Percentiles rank a stretch among this genome's conserved stretches.
phyloP scores from a whole-genome alignment of 352 stramenopile species.

The Phytophthora ohioensis region DNA sequence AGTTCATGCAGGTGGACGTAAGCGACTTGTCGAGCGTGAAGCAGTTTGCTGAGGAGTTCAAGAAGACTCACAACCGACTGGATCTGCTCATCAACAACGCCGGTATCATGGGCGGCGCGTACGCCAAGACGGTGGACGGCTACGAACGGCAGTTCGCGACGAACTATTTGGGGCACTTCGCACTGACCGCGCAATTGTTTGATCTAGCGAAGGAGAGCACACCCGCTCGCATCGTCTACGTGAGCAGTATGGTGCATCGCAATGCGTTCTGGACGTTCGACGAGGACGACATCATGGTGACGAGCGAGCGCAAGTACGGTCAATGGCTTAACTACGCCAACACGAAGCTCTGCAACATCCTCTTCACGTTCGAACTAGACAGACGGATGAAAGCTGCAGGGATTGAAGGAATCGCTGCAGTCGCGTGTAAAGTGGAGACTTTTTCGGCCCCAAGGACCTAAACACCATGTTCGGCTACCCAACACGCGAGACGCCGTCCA shows the following conservation, averaged over 20 bases:
- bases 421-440: constrained; percentile 37
- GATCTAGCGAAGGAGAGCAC: constrained; percentile 40
- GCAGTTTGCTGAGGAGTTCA: constrained; percentile 49
- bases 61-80: constrained; percentile 38
- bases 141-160: constrained; percentile 70
- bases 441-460: constrained; percentile 43
- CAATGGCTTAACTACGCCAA: constrained; percentile 55
- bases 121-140: constrained; percentile 48
- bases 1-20: constrained; percentile 66
- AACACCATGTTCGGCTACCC: constrained; percentile 53
- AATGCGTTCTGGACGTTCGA: constrained; percentile 35
- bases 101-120: constrained; percentile 54
- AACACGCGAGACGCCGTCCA: constrained; percentile 36
- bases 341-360: constrained; percentile 66
- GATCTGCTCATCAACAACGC: constrained; percentile 79
- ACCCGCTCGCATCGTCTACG: constrained; percentile 49
- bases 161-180: constrained; percentile 75
- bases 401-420: constrained; percentile 32
- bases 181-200: constrained; percentile 55
- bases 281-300: constrained; percentile 34
- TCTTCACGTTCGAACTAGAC: constrained; percentile 61
- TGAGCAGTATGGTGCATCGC: constrained; percentile 56
- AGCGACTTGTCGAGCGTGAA: constrained; percentile 52
- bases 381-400: constrained; percentile 41
- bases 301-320: constrained; percentile 36